Conservation (phyloP, 2,329 filamentous ascomycete genomes). For the Gremmenia infestans region DNA sequence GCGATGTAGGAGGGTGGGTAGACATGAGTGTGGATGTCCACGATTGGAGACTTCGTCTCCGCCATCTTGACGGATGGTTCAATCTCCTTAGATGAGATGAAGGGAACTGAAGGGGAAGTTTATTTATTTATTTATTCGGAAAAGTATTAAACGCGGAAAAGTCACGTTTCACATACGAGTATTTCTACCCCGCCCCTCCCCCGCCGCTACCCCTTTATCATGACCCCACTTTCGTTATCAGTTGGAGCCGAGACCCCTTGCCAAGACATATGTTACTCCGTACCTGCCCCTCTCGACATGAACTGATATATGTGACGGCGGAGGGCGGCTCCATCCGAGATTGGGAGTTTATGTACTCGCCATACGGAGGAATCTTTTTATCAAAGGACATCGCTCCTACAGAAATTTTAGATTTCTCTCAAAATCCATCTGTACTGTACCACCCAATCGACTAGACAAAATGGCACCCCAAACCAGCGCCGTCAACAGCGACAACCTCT, state of each 20-base stretch:
- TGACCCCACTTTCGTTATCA: not conserved
- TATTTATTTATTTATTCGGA: not conserved
- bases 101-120: not conserved
- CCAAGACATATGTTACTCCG: not conserved
- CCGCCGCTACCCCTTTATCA: not conserved
- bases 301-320: not conserved
- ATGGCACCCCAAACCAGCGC: constrained; percentile 27
- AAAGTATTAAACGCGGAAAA: not conserved
- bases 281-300: not conserved
- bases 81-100: not conserved
- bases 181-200: not conserved
- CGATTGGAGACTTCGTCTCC: constrained; percentile 39
- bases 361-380: not conserved
- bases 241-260: not conserved
- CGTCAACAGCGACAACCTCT: constrained; percentile 47
- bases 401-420: not conserved
- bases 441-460: constrained; percentile 1
- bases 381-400: not conserved
- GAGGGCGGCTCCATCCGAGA: constrained; percentile 6
- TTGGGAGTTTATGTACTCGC: not conserved
- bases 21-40: constrained; percentile 67
- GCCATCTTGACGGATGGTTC: constrained; percentile 10
- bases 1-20: constrained; percentile 60
- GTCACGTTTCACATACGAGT: not conserved
- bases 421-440: not conserved